Conservation (phyloP, 352 stramenopile species). For the Pythium aristosporum region DNA sequence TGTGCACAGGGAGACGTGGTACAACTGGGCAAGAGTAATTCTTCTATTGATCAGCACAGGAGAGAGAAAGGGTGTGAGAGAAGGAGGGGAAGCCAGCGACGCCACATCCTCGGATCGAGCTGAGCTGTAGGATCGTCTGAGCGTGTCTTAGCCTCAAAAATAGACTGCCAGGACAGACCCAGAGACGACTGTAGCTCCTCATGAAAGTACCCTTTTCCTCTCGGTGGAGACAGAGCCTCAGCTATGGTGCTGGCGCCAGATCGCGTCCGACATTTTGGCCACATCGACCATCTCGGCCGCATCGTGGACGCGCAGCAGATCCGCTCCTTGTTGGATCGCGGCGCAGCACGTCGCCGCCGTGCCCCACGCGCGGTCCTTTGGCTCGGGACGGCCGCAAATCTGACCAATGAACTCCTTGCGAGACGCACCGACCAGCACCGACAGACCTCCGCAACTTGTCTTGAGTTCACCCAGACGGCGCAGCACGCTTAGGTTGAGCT, state of each 20-base stretch:
- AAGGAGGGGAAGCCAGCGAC: background rate
- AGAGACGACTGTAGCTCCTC: background rate
- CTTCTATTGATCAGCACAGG: background rate
- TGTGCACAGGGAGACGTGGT: background rate
- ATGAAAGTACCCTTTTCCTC: background rate
- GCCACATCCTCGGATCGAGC: background rate
- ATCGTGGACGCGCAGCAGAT: constrained; percentile 97
- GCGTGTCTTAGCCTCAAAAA: constrained; percentile 11
- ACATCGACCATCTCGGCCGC: constrained; percentile 90
- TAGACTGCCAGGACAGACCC: constrained; percentile 3
- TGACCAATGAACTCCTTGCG: constrained; percentile 98
- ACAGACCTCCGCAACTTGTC: constrained; percentile 39
- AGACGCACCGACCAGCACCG: constrained; percentile 89
- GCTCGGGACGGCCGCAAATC: constrained; percentile 82
- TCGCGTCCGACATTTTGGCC: constrained; percentile 91
- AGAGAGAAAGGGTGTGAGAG: background rate
- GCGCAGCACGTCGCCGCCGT: constrained; percentile 92
- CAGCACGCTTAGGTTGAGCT: constrained; percentile 92
- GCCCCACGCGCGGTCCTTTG: constrained; percentile 90
- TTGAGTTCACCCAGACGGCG: constrained; percentile 69
- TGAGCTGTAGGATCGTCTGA: background rate
- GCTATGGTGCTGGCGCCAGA: constrained; percentile 49
- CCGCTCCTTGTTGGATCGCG: constrained; percentile 66
- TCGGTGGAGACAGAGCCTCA: background rate
- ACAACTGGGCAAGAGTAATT: background rate